phyloP scores from a whole-genome alignment of 2,329 filamentous ascomycete genomes.

The Delphinella strobiligena region DNA sequence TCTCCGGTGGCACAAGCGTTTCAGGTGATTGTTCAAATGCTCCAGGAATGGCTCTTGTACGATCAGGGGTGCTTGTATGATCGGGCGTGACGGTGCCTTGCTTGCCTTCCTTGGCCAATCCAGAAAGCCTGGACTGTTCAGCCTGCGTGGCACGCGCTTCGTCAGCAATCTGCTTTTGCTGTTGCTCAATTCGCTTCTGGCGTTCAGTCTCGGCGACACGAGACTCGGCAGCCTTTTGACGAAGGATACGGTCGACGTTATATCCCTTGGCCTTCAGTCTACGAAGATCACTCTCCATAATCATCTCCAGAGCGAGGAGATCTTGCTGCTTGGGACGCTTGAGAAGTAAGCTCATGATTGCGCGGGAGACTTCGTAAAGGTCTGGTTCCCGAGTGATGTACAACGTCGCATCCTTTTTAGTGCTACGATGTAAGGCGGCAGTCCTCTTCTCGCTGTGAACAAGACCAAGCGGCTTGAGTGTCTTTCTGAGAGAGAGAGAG shows the following conservation, averaged over 20 bases:
- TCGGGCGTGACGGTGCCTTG: too few species aligned
- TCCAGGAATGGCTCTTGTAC: conserved; percentile 53
- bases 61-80: conserved; percentile 19
- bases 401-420: conserved; percentile 49
- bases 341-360: conserved; percentile 69
- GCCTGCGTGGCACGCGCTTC: conserved; percentile 12
- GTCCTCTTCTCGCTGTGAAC: conserved; percentile 59
- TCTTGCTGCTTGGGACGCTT: conserved; percentile 77
- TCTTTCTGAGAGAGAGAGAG: conserved; percentile 63
- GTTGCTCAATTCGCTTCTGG: conserved; percentile 53
- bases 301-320: conserved; percentile 79
- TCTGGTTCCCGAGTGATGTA: conserved; percentile 69
- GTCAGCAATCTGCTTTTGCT: conserved; percentile 36
- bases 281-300: conserved; percentile 73
- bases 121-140: conserved; percentile 1
- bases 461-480: conserved; percentile 48
- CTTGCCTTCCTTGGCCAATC: background rate
- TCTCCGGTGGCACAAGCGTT: conserved; percentile 12
- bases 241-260: conserved; percentile 89
- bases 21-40: conserved; percentile 56
- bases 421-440: conserved; percentile 51
- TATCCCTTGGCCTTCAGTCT: conserved; percentile 80
- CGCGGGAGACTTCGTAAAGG: conserved; percentile 84
- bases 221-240: conserved; percentile 76
- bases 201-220: conserved; percentile 75